A percentile compares a stretch with the other conserved stretches of the same genome.
These are phyloP conservation scores for Termitomyces eurrhizus DNA, from an alignment of 768 basidiomycete genomes.

Conservation along the genomic window DNA sequence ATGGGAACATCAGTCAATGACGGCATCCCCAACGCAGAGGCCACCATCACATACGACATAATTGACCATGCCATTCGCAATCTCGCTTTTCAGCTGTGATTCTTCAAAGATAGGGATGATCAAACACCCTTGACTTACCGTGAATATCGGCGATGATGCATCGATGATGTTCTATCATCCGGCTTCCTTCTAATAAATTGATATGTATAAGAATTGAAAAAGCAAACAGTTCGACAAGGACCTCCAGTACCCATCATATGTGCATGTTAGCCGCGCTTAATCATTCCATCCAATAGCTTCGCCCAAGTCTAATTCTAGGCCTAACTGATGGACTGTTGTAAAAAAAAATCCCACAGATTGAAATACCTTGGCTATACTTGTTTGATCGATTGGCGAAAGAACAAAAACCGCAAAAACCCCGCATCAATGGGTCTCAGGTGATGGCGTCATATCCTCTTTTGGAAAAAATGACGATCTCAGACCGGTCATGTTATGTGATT, in stretches of 20 bases:
- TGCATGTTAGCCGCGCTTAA: not conserved
- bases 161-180: not conserved
- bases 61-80: no score
- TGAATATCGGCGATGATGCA: not conserved
- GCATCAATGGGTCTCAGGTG: constrained; percentile 3
- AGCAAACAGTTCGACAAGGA: not conserved
- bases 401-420: not conserved
- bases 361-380: not conserved
- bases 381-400: not conserved
- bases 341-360: not conserved
- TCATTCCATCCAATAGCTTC: not conserved
- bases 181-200: not conserved
- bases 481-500: not conserved
- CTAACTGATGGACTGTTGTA: not conserved
- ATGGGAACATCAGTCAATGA: no score
- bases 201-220: not conserved
- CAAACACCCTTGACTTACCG: not conserved
- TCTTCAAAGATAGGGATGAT: not conserved
- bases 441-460: constrained; percentile 7
- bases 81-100: not conserved
- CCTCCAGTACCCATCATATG: not conserved
- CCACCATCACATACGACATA: no score
- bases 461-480: not conserved
- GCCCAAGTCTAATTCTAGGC: not conserved
- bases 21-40: no score